Base-by-base conservation (phyloP, 495 filamentous ascomycete species). In the Glarea lozoyensis region DNA sequence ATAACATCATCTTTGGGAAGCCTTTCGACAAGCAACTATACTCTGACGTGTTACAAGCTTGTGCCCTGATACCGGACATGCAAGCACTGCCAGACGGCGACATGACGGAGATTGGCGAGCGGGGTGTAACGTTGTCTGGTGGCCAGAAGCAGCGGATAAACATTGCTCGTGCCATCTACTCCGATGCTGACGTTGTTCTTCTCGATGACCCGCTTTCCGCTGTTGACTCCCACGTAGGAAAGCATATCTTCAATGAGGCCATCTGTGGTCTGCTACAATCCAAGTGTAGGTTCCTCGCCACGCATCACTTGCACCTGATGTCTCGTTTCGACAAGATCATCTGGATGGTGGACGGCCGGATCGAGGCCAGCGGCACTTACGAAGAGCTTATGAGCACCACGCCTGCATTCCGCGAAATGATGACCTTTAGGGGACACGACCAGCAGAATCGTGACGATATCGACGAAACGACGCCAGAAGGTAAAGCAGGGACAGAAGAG, bases 111-210 rank as follows among this genome's bases (percentile, higher is more conserved):
- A 29, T 29, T 29, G 25, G 25, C 25, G 25, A 29, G 25, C 7
- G 25, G n/a, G 25, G 25, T n/a, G n/a, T 29, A 7, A 29, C 25
- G 2, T 68, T 89, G 10, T 86, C 81, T 31, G 86, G 85, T 22
- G 85, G 85, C 2, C 86, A 89, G 58, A 86, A 86, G 50, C 81
- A 87, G 53, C 70, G 86, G 19, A 65, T 89, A 4, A 88, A 87
- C 48, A 85, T 89, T 43, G 85, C 84, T 1, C 71, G 84, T 17
- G 83, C 84, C 13, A 86, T 88, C 37, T 89, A 89, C 52, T 88
- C 84, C 50, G 70, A 88, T 47, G 74, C 83, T 6, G 81, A 86
- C 45, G 75, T 88, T 20, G 68, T 88, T 0, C 67, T 89, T 12
- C 74, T 89, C 73, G 84, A 89, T 49, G 84, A 89, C 52, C 82